Percentiles rank a stretch among this genome's conserved stretches.
phyloP scores from a whole-genome alignment of 2,329 filamentous ascomycete genomes.

The Chrysoporthe austroafricana region DNA sequence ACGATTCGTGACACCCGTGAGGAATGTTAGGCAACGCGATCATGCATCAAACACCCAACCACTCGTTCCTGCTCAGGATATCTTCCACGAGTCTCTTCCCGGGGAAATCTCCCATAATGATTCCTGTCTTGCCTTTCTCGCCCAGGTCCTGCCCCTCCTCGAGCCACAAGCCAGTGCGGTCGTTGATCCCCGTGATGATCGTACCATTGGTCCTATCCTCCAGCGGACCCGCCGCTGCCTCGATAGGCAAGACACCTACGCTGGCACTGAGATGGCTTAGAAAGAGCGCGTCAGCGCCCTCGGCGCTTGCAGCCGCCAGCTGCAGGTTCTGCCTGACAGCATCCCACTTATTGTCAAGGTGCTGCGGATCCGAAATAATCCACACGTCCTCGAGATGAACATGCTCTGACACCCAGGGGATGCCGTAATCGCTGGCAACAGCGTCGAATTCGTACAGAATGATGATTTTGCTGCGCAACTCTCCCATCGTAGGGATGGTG shows the following conservation, averaged over 20 bases:
- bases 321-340: constrained; percentile 47
- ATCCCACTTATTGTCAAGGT: constrained; percentile 52
- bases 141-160: constrained; percentile 16
- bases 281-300: constrained; percentile 39
- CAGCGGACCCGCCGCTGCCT: constrained; percentile 51
- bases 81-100: constrained; percentile 47
- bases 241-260: constrained; percentile 53
- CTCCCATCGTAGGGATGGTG: constrained; percentile 48
- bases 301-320: constrained; percentile 42
- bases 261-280: constrained; percentile 53
- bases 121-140: constrained; percentile 42
- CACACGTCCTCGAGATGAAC: constrained; percentile 53
- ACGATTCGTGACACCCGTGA: too few species aligned
- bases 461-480: constrained; percentile 50
- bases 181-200: constrained; percentile 51
- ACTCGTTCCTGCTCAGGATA: constrained; percentile 47
- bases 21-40: neutral
- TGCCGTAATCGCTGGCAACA: constrained; percentile 42
- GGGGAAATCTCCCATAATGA: constrained; percentile 55
- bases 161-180: constrained; percentile 52
- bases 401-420: constrained; percentile 49
- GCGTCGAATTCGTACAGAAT: constrained; percentile 52
- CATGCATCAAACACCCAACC: constrained; percentile 28
- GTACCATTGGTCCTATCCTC: constrained; percentile 38
- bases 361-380: constrained; percentile 47